Evolutionary conservation across 345 rosid species (phyloP), one percentile per base, ranked within the genome.

Genomic region (Anastatica hierochuntica): DNA sequence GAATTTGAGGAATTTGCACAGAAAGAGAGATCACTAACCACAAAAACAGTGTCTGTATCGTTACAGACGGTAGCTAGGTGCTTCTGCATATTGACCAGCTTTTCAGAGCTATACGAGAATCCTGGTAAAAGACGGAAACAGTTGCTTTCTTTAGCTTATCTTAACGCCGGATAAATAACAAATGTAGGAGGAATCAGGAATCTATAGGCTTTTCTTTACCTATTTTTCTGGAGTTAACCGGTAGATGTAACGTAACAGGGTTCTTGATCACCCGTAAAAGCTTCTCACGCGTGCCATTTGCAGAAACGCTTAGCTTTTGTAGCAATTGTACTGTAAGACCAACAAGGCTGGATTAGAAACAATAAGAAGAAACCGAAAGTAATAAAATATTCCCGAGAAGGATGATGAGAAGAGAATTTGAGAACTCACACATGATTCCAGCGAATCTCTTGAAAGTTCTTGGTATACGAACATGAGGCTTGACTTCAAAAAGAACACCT

Each of bases 401-500:
- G n/a, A n/a, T n/a, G n/a, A n/a, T 10, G 7, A 26, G 4, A 14
- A 6, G 10, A 9, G 24, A 37, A 34, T 6, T 9, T 15, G 27
- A 33, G 9, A 49, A 79, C 95, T 65, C 69, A 90, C 98, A 75
- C 78, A 90, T 86, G 38, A 90, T 62, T 34, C 96, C 95, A 23
- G 95, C 67, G 41, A 86, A 86, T 0, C 95, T 85, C 72, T 84
- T 84, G 51, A 64, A 86, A 13, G 96, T 90, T 69, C 97, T 76
- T 17, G 97, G 97, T 24, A 90, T 70, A 39, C 95, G 90, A 29
- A 84, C 95, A 64, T 86, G 79, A 24, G 94, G 90, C 54, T 82
- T 82, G 17, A 90, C 82, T 74, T 90, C 84, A 68, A 90, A 75
- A 52, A 85, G 94, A 20, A 90, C 86, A 66, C 94, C 95, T 76